Conservation (phyloP, 2,329 filamentous ascomycete genomes). For the Fusarium sp. region DNA sequence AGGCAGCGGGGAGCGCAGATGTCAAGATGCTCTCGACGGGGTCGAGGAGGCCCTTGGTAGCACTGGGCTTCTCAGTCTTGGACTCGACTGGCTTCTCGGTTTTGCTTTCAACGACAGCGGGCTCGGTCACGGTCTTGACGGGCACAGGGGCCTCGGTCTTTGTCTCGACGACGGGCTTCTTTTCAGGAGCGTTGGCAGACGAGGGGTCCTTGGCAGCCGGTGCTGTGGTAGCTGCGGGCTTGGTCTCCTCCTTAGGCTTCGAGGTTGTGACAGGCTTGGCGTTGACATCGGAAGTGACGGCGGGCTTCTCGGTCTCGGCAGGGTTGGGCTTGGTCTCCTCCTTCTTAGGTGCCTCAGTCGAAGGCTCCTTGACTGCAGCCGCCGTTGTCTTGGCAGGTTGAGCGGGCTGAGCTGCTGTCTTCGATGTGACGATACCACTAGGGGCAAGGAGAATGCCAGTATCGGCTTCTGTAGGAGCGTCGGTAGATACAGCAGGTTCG, state of each 20-base stretch:
- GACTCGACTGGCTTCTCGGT: slow-evolving; percentile 19
- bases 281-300: slow-evolving; percentile 7
- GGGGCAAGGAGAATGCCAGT: slow-evolving; percentile 46
- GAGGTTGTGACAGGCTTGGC: slow-evolving; percentile 20
- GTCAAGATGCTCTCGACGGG: slow-evolving; percentile 27
- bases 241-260: slow-evolving; percentile 28
- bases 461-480: slow-evolving; percentile 29
- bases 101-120: not conserved
- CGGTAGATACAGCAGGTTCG: slow-evolving; percentile 8
- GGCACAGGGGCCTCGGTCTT: slow-evolving; percentile 14
- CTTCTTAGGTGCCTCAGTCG: slow-evolving; percentile 14
- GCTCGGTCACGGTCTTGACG: slow-evolving; percentile 7
- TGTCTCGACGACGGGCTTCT: slow-evolving; percentile 28
- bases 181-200: slow-evolving; percentile 12
- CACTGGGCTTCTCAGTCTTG: slow-evolving; percentile 10
- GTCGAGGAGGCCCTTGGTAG: slow-evolving; percentile 22
- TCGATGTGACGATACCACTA: slow-evolving; percentile 44
- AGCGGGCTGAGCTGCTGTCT: slow-evolving; percentile 10
- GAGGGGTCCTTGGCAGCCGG: slow-evolving; percentile 17
- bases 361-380: slow-evolving; percentile 13
- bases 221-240: slow-evolving; percentile 20
- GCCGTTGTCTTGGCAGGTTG: slow-evolving; percentile 24
- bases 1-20: slow-evolving; percentile 11
- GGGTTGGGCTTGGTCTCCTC: slow-evolving; percentile 11
- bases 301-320: slow-evolving; percentile 7